These are phyloP conservation scores for Lactarius trivialis DNA, from an alignment of 768 basidiomycete genomes.

Conservation along the genomic window DNA sequence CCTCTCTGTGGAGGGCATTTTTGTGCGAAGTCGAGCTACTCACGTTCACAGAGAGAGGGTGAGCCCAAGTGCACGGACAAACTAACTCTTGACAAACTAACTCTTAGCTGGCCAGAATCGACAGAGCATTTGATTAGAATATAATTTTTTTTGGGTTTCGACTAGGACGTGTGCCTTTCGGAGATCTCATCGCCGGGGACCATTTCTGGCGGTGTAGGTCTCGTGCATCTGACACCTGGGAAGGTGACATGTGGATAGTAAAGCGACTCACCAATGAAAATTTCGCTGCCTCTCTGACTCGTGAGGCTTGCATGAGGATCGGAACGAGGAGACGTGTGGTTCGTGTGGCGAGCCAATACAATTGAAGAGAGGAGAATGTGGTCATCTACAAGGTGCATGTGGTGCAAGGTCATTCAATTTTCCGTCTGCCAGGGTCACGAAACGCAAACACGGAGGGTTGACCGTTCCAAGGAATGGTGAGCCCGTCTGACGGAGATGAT, in stretches of 20 bases:
- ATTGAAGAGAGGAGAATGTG: neutral
- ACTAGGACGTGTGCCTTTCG: neutral
- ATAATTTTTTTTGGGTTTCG: neutral
- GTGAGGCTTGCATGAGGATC: constrained; percentile 11
- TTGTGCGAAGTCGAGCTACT: constrained; percentile 7
- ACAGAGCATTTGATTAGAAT: neutral
- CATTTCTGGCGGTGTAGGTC: neutral
- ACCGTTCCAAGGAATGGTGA: neutral
- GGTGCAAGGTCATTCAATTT: constrained; percentile 8
- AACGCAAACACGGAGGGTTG: constrained; percentile 6
- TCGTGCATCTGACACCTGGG: neutral
- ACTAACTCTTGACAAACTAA: too few species aligned
- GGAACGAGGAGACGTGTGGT: neutral
- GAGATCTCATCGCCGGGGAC: constrained; percentile 2
- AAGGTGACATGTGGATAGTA: neutral
- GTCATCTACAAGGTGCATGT: constrained; percentile 9
- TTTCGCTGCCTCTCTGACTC: constrained; percentile 2
- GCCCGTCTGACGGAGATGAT: neutral
- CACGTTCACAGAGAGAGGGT: constrained; percentile 11
- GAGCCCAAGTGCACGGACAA: neutral
- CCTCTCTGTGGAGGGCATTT: neutral
- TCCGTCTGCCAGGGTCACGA: constrained; percentile 6
- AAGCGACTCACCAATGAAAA: neutral
- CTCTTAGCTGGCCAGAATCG: too few species aligned
- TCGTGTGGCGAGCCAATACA: constrained; percentile 8